phyloP scores from a whole-genome alignment of 1,284 basidiomycete genomes.

The Tilletiaria anomala region DNA sequence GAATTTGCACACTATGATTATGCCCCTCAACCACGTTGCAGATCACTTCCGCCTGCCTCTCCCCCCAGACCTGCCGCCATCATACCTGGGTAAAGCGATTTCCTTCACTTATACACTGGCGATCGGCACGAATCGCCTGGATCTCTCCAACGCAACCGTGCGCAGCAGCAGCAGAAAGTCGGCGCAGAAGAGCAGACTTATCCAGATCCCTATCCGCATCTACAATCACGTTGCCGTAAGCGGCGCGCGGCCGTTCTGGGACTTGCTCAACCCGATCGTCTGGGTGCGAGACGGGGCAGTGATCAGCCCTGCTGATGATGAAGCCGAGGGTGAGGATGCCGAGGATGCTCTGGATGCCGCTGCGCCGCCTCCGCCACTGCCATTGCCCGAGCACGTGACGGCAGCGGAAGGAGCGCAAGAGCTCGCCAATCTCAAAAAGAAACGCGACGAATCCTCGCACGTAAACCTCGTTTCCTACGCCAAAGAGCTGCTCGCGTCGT shows the following conservation, averaged over 20 bases:
- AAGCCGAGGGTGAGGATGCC: no score
- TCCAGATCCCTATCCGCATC: slow-evolving; percentile 73
- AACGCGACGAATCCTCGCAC: no score
- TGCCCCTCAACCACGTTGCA: background rate
- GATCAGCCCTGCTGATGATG: slow-evolving; percentile 4
- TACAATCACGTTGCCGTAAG: slow-evolving; percentile 57
- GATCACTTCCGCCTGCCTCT: slow-evolving; percentile 16
- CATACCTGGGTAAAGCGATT: slow-evolving; percentile 67
- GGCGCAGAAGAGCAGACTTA: slow-evolving; percentile 54
- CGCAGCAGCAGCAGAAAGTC: background rate
- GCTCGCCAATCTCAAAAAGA: background rate
- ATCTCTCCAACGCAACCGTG: background rate
- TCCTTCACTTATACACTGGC: slow-evolving; percentile 76
- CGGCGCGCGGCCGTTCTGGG: slow-evolving; percentile 40
- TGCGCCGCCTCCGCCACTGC: background rate
- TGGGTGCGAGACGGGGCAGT: slow-evolving; percentile 34
- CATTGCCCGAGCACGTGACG: background rate
- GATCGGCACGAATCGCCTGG: slow-evolving; percentile 60
- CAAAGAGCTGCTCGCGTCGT: no score
- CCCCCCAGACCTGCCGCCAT: slow-evolving; percentile 65
- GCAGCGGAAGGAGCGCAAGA: no score
- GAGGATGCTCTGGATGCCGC: background rate
- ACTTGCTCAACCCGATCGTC: slow-evolving; percentile 42
- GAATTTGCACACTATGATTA: background rate
- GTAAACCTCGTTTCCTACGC: no score